These are phyloP conservation scores for Fusarium nygamai DNA, from an alignment of 2,329 filamentous ascomycete genomes.

Conservation along the genomic window DNA sequence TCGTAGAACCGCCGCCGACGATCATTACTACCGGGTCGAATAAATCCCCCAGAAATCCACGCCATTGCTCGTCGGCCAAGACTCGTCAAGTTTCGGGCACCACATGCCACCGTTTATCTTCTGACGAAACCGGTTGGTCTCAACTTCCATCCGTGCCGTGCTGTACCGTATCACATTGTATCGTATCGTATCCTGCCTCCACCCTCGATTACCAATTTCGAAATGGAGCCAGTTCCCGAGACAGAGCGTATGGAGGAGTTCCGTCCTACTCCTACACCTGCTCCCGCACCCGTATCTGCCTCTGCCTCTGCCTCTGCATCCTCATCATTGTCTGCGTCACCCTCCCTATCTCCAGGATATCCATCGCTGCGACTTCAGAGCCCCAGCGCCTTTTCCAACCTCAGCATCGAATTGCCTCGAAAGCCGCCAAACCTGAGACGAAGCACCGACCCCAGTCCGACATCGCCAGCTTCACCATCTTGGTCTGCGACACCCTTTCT, in stretches of 20 bases:
- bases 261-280: constrained; percentile 65
- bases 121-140: constrained; percentile 39
- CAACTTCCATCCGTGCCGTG: constrained; percentile 33
- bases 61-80: constrained; percentile 14
- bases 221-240: constrained; percentile 75
- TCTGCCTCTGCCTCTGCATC: constrained; percentile 23
- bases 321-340: constrained; percentile 55
- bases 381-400: constrained; percentile 49
- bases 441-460: constrained; percentile 66
- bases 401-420: constrained; percentile 56
- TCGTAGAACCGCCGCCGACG: constrained; percentile 18
- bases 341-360: constrained; percentile 57
- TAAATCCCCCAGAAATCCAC: constrained; percentile 5
- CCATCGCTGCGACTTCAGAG: constrained; percentile 63
- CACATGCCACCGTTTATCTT: constrained; percentile 40
- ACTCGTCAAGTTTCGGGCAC: constrained; percentile 25
- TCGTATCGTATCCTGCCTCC: constrained; percentile 16
- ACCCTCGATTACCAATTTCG: constrained; percentile 38
- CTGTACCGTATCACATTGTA: constrained; percentile 17
- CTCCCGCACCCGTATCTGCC: constrained; percentile 62
- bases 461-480: constrained; percentile 60
- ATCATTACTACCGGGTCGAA: constrained; percentile 20
- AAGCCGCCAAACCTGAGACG: constrained; percentile 66
- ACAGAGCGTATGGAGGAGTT: constrained; percentile 76
- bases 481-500: constrained; percentile 59